Evolutionary conservation across 345 rosid species (phyloP).

Genomic region (Gossypium rotundifolium): DNA sequence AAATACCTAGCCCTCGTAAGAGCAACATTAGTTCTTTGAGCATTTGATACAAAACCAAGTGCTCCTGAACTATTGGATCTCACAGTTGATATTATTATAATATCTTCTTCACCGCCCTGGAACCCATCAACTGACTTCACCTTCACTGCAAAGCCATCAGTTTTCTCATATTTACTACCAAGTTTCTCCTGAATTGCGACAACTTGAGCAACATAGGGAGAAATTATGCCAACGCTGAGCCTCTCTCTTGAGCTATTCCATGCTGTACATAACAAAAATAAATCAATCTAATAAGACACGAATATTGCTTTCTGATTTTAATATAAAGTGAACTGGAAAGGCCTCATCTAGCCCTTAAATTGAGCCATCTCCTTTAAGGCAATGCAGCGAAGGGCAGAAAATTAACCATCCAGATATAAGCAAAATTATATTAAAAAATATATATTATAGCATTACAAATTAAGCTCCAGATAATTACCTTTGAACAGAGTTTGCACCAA

Average conservation of each 20-base stretch:
- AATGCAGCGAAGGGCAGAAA: no score
- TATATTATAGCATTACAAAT: background rate
- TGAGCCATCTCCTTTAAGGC: background rate
- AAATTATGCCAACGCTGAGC: constrained; percentile 33
- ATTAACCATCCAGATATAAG: background rate
- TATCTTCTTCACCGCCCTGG: constrained; percentile 40
- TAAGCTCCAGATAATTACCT: constrained; percentile 23
- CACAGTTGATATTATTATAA: constrained; percentile 38
- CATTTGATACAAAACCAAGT: constrained; percentile 27
- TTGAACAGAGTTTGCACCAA: constrained; percentile 27
- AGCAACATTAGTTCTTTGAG: constrained; percentile 33
- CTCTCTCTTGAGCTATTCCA: constrained; percentile 23
- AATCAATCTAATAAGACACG: background rate
- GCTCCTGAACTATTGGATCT: constrained; percentile 25
- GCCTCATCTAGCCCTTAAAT: background rate
- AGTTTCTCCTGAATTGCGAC: constrained; percentile 29
- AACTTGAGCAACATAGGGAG: constrained; percentile 41
- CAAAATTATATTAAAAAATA: background rate
- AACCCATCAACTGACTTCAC: constrained; percentile 36
- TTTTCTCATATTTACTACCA: constrained; percentile 7
- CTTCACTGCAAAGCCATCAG: constrained; percentile 24
- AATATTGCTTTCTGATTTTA: background rate
- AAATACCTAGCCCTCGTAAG: constrained; percentile 43
- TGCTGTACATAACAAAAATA: constrained; percentile 13
- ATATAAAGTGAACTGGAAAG: background rate